A percentile compares a stretch with the other conserved stretches of the same genome.
These are phyloP conservation scores for Candida smagusa DNA, from an alignment of 1,139 yeast species.

Conservation along the genomic window DNA sequence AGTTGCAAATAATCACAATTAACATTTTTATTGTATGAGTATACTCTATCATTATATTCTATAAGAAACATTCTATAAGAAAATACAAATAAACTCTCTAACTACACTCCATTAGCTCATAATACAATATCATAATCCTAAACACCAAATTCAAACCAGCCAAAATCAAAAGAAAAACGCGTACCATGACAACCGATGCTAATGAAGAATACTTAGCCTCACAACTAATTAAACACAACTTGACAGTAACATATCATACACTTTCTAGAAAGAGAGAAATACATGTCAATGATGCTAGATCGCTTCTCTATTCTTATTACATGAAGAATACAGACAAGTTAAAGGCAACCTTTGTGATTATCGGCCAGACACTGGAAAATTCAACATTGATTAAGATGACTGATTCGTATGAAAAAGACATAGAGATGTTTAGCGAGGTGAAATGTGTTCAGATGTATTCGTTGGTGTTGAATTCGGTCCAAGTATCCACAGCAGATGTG, in stretches of 20 bases:
- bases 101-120: too few relatives aligned
- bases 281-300: constrained; percentile 30
- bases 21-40: too few relatives aligned
- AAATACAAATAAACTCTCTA: too few relatives aligned
- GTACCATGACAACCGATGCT: constrained; percentile 8
- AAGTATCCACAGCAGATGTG: constrained; percentile 21
- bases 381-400: constrained; percentile 19
- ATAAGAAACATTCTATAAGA: too few relatives aligned
- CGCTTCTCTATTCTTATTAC: constrained; percentile 29
- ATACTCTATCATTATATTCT: too few relatives aligned
- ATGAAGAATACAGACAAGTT: constrained; percentile 28
- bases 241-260: constrained; percentile 29
- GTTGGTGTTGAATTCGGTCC: constrained; percentile 18
- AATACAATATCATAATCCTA: too few relatives aligned
- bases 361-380: constrained; percentile 22
- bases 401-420: constrained; percentile 11
- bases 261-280: constrained; percentile 25
- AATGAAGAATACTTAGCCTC: constrained; percentile 20
- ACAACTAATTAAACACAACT: constrained; percentile 21
- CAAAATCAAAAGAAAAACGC: not conserved
- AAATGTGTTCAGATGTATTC: constrained; percentile 33
- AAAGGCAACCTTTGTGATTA: constrained; percentile 32
- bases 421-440: not conserved
- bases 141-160: too few relatives aligned
- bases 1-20: too few relatives aligned